Base-by-base conservation (phyloP, 176 grass and related monocot species). In the Oryza meyeriana region DNA sequence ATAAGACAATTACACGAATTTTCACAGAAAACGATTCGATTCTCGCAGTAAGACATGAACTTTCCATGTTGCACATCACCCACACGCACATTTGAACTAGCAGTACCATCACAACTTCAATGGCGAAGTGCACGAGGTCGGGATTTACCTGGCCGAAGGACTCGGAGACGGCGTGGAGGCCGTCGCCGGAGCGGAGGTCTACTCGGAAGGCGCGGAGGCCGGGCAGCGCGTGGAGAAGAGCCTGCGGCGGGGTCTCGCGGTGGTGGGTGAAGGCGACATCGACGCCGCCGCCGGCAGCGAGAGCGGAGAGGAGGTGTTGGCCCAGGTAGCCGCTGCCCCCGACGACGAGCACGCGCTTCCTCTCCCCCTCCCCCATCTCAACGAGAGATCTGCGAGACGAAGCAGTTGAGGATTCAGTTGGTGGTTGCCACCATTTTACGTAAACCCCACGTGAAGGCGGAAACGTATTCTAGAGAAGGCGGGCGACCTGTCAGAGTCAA, bases 261-360 rank as follows among this genome's bases (percentile, higher is more conserved):
- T 77, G 88, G 84, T 98, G 88, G 65, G 92, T 94, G 92, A 94
- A 97, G 14, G 95, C 92, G 59, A 98, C 67, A 48, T 89, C 86
- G 72, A 80, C 28, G 79, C 8, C 33, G 66, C 4, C 62, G 5
- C 12, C 10, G 58, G 42, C 8, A 57, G 85, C 52, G 71, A 96
- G 88, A 30, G 71, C 81, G 30, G 91, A 69, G 28, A 97, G 95
- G 61, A 98, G 95, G 70, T 98, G 92, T 75, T 98, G 95, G 6
- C 95, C 95, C 65, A 94, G 76, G 84, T 94, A 98, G 29, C 95
- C 95, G 68, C 79, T 94, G 72, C 95, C 92, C 5, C 95, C 95
- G 66, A 94, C 90, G 70, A 98, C 90, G 25, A 98, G 50, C 87
- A 98, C 83, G 42, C 88, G 66, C 85, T 71, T 78, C 87, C 71